Base-by-base conservation (phyloP, 73 alveolate species). In the Paramecium caudatum region DNA sequence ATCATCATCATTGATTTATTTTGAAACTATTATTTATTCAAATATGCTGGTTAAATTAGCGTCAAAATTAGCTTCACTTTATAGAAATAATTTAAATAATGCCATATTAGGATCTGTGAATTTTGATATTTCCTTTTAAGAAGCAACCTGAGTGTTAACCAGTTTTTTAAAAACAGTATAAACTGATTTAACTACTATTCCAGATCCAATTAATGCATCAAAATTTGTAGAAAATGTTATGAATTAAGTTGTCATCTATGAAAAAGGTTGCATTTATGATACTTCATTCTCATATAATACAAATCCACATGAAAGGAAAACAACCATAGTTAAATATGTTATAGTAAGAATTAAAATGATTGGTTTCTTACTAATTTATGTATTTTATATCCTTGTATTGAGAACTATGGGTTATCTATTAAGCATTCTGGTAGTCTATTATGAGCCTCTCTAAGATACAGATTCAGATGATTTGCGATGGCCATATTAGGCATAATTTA, bases 191-290 rank as follows among this genome's bases (percentile, higher is more conserved):
- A 23, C 30, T 55, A 55, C n/a, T 25, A 55, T 55, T 10, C 80
- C 80, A 55, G 80, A 55, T 55, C 80, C 80, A 19, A 55, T 55
- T 43, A 55, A 12, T 0, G 80, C 80, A 55, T 55, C 80, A 10
- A 55, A 55, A 23, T 55, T 55, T 12, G 80, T 55, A 27, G 80
- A 55, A 55, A 55, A 55, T 10, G 80, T 55, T 10, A 55, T 55
- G 30, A 55, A 55, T 55, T 55, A 27, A 12, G 30, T 4, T 19
- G 80, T 55, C 80, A 55, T 55, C 30, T 8, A 27, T 55, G 23
- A 55, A 55, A 55, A 55, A 55, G 80, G 80, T 15, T 27, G 23
- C 80, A 55, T 55, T 55, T 55, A 55, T 55, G 23, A 55, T 2
- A 55, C 30, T 5, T 55, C 80, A 27, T 55, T 55, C 30, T 43